Evolutionary conservation across 1,284 basidiomycete genomes (phyloP), one percentile per base, ranked within the genome.

Genomic region (Apiotrichum gracile): DNA sequence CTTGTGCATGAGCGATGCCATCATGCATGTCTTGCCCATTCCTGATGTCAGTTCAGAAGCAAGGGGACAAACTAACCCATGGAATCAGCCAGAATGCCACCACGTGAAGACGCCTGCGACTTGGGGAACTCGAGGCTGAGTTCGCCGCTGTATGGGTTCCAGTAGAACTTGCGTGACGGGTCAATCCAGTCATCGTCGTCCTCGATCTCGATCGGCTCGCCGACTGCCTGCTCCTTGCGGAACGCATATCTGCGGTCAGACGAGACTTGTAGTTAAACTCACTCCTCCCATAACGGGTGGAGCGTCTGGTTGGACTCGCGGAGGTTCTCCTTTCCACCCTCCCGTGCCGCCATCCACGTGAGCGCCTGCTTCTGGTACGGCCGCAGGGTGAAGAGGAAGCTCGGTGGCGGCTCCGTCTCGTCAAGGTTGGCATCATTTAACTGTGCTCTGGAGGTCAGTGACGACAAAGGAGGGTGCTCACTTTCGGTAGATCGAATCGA

Each of bases 231-330:
- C 40, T 76, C 73, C 38, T 65, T 66, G 40, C 60, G 60, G 58
- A 77, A 76, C 0, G 68, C 65, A 47, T 76, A 75, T 47, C 72
- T 75, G 46, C 5, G 5, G 16, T 34, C n/a, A 42, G 40, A 4
- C 22, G 8, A 19, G 22, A 17, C 1, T 22, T 12, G 40, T 34
- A 9, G 5, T 7, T 45, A 75, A 83, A 69, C 74, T 31, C 24
- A 96, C 87, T 91, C 85, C 76, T 88, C 88, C 93, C 93, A 98
- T 12, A 98, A 74, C 1, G 94, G 94, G 75, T 98, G 91, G 79
- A 97, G 85, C 2, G 87, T 85, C 8, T 79, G 80, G 62, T 61
- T 61, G 24, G 53, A 52, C 24, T 88, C 83, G 46, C 88, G 82
- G 19, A 85, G 85, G 47, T 85, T 82, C 56, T 79, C 77, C 22